Percentiles rank a stretch among this genome's conserved stretches.
Conservation (phyloP, 345 rosid genomes). For the Schrenkiella parvula region DNA sequence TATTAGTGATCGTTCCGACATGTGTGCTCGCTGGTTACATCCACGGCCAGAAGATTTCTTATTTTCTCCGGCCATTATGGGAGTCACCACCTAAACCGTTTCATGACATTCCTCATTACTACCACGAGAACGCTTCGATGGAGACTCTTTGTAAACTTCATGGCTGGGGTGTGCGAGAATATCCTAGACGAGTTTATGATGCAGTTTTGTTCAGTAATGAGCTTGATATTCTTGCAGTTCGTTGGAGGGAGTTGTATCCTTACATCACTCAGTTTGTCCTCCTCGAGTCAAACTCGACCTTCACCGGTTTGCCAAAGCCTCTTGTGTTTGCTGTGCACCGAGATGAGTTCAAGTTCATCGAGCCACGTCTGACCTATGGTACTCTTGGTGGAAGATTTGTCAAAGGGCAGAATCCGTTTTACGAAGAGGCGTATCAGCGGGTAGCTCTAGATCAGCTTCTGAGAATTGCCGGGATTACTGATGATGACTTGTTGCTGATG, state of each 20-base stretch:
- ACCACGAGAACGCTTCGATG: constrained; percentile 79
- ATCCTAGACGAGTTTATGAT: constrained; percentile 78
- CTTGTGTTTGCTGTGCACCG: constrained; percentile 58
- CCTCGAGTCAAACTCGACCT: constrained; percentile 79
- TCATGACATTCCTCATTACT: constrained; percentile 77
- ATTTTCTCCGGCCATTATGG: constrained; percentile 80
- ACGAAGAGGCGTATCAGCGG: constrained; percentile 82
- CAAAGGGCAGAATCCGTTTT: constrained; percentile 78
- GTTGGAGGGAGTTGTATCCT: constrained; percentile 80
- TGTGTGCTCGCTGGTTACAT: constrained; percentile 52
- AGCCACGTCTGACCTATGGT: constrained; percentile 78
- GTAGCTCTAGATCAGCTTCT: constrained; percentile 76
- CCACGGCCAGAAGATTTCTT: constrained; percentile 84
- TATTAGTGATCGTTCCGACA: constrained; percentile 66
- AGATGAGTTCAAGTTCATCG: constrained; percentile 61
- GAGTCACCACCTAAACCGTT: constrained; percentile 80
- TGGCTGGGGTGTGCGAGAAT: constrained; percentile 82
- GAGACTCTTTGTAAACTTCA: constrained; percentile 79
- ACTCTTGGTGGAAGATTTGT: constrained; percentile 59
- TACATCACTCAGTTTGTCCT: constrained; percentile 74
- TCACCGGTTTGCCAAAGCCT: constrained; percentile 66
- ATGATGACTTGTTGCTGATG: constrained; percentile 83
- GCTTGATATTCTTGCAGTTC: constrained; percentile 62
- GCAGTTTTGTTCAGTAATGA: constrained; percentile 87
- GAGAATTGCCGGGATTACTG: constrained; percentile 69